Percentiles rank a stretch among this genome's conserved stretches.
These are phyloP conservation scores for Tulasnella sp. DNA, from an alignment of 768 basidiomycete species.

Conservation along the genomic window DNA sequence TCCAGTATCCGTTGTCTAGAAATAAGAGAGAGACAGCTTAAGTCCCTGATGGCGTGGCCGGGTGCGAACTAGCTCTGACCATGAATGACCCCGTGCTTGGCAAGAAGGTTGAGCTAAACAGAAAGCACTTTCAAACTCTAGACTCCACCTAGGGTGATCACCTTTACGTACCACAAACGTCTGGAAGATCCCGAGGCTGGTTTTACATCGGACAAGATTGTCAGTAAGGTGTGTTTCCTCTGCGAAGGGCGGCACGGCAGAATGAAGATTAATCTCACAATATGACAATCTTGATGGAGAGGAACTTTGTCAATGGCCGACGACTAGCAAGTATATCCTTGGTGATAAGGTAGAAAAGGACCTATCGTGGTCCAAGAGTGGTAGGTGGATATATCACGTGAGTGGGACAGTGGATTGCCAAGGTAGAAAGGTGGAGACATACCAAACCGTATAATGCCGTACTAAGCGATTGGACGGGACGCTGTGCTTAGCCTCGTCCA, in stretches of 20 bases:
- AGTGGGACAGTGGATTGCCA: background rate
- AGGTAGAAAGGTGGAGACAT: background rate
- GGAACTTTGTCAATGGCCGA: slow-evolving; percentile 78
- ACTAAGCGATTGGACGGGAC: slow-evolving; percentile 6
- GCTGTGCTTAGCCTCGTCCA: background rate
- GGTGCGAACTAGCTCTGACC: slow-evolving; percentile 32
- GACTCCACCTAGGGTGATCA: background rate
- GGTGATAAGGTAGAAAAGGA: slow-evolving; percentile 76
- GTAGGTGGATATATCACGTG: background rate
- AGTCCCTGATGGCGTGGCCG: background rate
- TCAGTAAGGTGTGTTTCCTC: no score
- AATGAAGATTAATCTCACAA: slow-evolving; percentile 3
- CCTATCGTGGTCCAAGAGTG: slow-evolving; percentile 6
- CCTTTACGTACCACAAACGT: slow-evolving; percentile 53
- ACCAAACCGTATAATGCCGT: slow-evolving; percentile 75
- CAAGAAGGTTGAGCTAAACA: slow-evolving; percentile 53
- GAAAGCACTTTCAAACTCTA: background rate
- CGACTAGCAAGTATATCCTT: slow-evolving; percentile 66
- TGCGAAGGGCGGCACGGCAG: no score
- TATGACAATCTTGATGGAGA: slow-evolving; percentile 57
- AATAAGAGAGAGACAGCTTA: background rate
- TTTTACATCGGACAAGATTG: no score
- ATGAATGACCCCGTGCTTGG: slow-evolving; percentile 57
- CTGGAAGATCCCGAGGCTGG: slow-evolving; percentile 75
- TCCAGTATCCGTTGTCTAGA: slow-evolving; percentile 70